Base-by-base conservation (phyloP, 192 early-diverging fungal species). In the Entomortierella beljakovae region DNA sequence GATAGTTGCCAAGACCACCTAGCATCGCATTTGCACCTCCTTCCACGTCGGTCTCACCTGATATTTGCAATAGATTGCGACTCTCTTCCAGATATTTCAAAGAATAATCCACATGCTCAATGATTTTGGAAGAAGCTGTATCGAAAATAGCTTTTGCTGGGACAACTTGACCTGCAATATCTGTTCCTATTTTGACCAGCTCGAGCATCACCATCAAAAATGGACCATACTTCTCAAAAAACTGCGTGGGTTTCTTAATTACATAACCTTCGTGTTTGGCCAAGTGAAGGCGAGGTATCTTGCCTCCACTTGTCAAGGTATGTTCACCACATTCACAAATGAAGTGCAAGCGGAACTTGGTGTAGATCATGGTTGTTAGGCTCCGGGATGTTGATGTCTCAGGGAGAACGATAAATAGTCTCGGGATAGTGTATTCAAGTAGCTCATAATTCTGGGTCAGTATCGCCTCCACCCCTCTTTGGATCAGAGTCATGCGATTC, bases 271-370 rank as follows among this genome's bases (percentile, higher is more conserved):
- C 64, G 56, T 65, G 64, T 2, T 55, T 35, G 34, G 64, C 51
- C 1, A 55, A 38, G 64, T 65, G 64, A 22, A 55, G 32, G 48
- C 40, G 52, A 25, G 64, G 64, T 2, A 22, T 42, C 25, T 55
- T 65, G 37, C 23, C 22, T 2, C 25, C 31, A 29, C 9, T 7
- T 23, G 34, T 6, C 53, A n/a, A 26, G 8, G 64, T 65, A 33
- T 65, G 64, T 42, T 53, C 48, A n/a, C 64, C 64, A n/a, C 64
- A 65, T 38, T 65, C 64, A 34, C 64, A 65, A 13, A 65, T 55
- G 29, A 65, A 65, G 31, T 55, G 48, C 33, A 65, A 51, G 15
- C 53, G 64, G 25, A 65, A 65, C 34, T 38, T 55, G 64, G 53
- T 55, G 26, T 37, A 9, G 29, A 65, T 29, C 34, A 28, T 40